phyloP scores from a whole-genome alignment of 108 stramenopile genomes.

The Nitzschia sp. region DNA sequence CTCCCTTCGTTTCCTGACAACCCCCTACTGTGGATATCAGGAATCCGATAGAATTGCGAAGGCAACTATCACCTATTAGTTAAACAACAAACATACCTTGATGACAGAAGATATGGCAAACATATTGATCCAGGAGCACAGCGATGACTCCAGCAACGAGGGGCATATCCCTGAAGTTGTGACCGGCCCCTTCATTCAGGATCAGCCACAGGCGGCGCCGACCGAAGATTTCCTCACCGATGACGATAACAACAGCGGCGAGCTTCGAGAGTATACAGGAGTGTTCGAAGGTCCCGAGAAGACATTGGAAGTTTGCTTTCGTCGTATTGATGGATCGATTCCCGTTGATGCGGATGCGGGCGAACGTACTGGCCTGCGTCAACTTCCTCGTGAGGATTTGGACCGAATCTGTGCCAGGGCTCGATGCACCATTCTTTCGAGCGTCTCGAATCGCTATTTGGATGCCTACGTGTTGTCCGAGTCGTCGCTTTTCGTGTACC shows the following conservation, averaged over 20 bases:
- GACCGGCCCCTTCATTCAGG: constrained; percentile 6
- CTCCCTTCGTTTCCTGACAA: constrained; percentile 55
- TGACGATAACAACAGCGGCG: constrained; percentile 76
- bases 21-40: constrained; percentile 20
- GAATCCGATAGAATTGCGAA: background rate
- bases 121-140: no score
- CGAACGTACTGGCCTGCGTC: constrained; percentile 78
- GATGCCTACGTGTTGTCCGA: constrained; percentile 98
- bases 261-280: constrained; percentile 81
- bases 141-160: constrained; percentile 16
- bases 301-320: constrained; percentile 86
- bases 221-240: background rate
- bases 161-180: constrained; percentile 10
- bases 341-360: constrained; percentile 15
- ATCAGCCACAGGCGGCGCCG: constrained; percentile 24
- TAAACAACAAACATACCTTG: no score
- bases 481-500: constrained; percentile 97
- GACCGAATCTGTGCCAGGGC: constrained; percentile 93
- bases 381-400: constrained; percentile 74
- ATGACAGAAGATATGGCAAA: no score
- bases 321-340: constrained; percentile 46
- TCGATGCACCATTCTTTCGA: constrained; percentile 93
- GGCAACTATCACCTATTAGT: background rate
- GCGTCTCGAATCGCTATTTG: constrained; percentile 91
- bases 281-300: constrained; percentile 91